A percentile compares a stretch with the other conserved stretches of the same genome.
These are phyloP conservation scores for Colletotrichum sp. DNA, from an alignment of 2,329 filamentous ascomycete genomes.

Conservation along the genomic window DNA sequence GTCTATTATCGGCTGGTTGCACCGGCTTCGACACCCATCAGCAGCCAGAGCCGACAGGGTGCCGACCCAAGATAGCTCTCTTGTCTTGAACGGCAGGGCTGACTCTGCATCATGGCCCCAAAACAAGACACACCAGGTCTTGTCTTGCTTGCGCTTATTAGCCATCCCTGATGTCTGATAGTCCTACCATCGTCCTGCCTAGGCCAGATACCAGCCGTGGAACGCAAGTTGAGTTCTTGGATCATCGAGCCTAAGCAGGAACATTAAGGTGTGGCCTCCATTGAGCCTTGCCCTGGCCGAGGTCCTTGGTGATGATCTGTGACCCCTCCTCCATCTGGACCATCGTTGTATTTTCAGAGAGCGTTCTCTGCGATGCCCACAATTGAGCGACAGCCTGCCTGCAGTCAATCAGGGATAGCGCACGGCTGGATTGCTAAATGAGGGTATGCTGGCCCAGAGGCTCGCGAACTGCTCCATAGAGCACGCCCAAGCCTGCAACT, in stretches of 20 bases:
- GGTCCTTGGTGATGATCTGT: background rate
- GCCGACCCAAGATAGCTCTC: slow-evolving; percentile 14
- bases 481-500: background rate
- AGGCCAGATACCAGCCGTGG: background rate
- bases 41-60: background rate
- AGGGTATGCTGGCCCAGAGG: slow-evolving; percentile 5
- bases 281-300: background rate
- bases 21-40: slow-evolving; percentile 6
- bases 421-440: slow-evolving; percentile 14
- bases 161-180: background rate
- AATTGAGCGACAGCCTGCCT: background rate
- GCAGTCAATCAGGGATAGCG: background rate
- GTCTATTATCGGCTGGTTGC: slow-evolving; percentile 20
- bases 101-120: slow-evolving; percentile 9
- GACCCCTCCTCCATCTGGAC: background rate
- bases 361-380: background rate
- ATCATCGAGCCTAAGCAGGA: background rate
- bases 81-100: slow-evolving; percentile 17
- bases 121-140: background rate
- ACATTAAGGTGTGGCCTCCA: background rate
- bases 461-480: slow-evolving; percentile 16
- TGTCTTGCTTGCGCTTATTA: slow-evolving; percentile 6
- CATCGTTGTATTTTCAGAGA: background rate
- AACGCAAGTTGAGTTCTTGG: background rate
- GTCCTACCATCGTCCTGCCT: background rate